Percentiles rank a stretch among this genome's conserved stretches.
These are phyloP conservation scores for Rhodotorula toruloides DNA, from an alignment of 768 basidiomycete species.

Conservation along the genomic window DNA sequence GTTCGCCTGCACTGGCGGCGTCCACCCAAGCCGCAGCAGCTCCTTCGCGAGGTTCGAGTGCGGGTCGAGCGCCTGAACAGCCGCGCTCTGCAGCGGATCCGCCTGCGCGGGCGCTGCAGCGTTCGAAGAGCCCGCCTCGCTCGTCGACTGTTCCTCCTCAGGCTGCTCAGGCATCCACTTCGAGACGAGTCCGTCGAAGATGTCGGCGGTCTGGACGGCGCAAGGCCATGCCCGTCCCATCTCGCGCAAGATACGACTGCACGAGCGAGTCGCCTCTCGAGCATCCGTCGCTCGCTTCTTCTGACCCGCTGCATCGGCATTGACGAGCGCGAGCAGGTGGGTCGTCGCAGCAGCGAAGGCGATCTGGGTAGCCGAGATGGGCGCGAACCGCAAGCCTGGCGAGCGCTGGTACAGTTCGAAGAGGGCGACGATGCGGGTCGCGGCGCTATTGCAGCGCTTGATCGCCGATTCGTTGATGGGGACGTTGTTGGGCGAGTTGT, in stretches of 20 bases:
- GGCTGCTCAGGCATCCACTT: conserved; percentile 41
- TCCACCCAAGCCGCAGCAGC: conserved; percentile 15
- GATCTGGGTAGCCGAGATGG: conserved; percentile 58
- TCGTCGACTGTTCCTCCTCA: background rate
- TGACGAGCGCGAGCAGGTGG: conserved; percentile 56
- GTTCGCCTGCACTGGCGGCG: no score
- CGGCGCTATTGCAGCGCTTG: conserved; percentile 56
- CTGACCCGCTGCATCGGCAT: conserved; percentile 48
- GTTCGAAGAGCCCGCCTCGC: background rate
- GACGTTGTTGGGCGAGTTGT: conserved; percentile 38
- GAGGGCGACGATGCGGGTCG: conserved; percentile 53
- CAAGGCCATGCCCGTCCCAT: conserved; percentile 58
- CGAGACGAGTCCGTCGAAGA: conserved; percentile 51
- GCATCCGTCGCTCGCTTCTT: conserved; percentile 54
- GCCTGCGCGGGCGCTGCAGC: background rate
- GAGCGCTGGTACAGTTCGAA: conserved; percentile 52
- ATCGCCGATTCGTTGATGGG: conserved; percentile 29
- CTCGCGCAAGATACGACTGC: conserved; percentile 55
- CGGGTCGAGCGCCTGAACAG: conserved; percentile 5
- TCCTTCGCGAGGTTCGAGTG: conserved; percentile 14
- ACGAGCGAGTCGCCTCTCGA: conserved; percentile 50
- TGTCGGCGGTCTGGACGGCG: conserved; percentile 54
- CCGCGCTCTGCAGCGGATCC: background rate
- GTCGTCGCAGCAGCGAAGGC: conserved; percentile 60
- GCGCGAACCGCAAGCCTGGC: conserved; percentile 59